Conservation (phyloP, 345 rosid species). For the Populus tremula region DNA sequence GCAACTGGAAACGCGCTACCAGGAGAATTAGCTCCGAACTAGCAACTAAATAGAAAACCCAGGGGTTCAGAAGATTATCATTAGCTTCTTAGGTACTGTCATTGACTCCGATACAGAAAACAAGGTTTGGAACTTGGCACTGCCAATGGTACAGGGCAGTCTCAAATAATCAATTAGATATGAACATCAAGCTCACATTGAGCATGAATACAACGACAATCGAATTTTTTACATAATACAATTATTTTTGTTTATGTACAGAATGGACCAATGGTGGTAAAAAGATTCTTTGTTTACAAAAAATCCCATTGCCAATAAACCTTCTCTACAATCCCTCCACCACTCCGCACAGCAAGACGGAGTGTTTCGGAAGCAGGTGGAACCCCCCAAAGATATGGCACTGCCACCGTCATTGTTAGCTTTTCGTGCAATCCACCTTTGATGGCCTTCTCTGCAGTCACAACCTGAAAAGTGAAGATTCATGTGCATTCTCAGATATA, state of each 20-base stretch:
- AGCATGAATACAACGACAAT: neutral
- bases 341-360: slow-evolving; percentile 80
- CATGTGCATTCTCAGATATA: neutral
- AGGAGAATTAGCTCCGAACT: too few relatives aligned
- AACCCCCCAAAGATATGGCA: slow-evolving; percentile 94
- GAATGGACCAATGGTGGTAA: slow-evolving; percentile 17
- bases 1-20: too few relatives aligned
- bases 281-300: slow-evolving; percentile 38
- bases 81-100: too few relatives aligned
- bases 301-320: slow-evolving; percentile 94
- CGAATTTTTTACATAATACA: slow-evolving; percentile 29
- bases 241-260: slow-evolving; percentile 29
- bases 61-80: too few relatives aligned
- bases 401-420: slow-evolving; percentile 85
- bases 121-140: neutral
- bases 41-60: too few relatives aligned
- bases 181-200: neutral
- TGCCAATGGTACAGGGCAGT: neutral
- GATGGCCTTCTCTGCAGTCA: slow-evolving; percentile 71
- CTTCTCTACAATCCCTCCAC: slow-evolving; percentile 94
- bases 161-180: slow-evolving; percentile 14
- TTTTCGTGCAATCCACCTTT: slow-evolving; percentile 86
- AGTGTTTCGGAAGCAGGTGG: slow-evolving; percentile 95
- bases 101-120: neutral
- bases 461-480: slow-evolving; percentile 43